Evolutionary conservation across 306 rosid genomes (phyloP).

Genomic region (Prunus mongolica): DNA sequence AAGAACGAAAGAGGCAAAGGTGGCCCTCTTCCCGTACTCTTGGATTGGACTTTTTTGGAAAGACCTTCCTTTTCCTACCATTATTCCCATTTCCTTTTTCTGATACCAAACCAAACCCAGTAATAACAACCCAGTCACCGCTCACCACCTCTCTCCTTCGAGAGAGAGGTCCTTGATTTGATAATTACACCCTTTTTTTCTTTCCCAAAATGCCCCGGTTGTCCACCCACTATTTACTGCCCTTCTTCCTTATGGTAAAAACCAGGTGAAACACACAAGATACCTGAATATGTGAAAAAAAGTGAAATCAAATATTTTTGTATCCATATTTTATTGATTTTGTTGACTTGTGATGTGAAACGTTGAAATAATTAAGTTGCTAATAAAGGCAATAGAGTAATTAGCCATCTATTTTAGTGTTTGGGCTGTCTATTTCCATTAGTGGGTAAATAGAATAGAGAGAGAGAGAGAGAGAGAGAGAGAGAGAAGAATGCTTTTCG

Average conservation of each 20-base stretch:
- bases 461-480: slow-evolving; percentile 14
- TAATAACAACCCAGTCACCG: slow-evolving; percentile 1
- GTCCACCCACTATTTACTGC: neutral
- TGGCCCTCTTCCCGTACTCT: slow-evolving; percentile 93
- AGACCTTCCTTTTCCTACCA: slow-evolving; percentile 52
- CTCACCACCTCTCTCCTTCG: neutral
- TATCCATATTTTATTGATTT: too few relatives aligned
- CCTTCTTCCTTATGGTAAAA: slow-evolving; percentile 32
- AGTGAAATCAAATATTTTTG: neutral
- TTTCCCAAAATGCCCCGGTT: slow-evolving; percentile 36
- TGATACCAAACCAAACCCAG: slow-evolving; percentile 31
- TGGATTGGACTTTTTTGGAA: slow-evolving; percentile 90
- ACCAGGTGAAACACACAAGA: slow-evolving; percentile 19
- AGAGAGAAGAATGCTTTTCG: slow-evolving; percentile 63
- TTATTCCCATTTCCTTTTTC: slow-evolving; percentile 59
- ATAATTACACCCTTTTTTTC: neutral
- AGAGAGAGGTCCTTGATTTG: neutral
- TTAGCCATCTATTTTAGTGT: slow-evolving; percentile 39
- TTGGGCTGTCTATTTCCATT: slow-evolving; percentile 69
- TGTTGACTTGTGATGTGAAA: slow-evolving; percentile 30
- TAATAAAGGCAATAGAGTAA: slow-evolving; percentile 46
- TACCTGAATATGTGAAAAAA: neutral
- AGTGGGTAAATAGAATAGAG: slow-evolving; percentile 32
- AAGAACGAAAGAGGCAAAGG: slow-evolving; percentile 67
- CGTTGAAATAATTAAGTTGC: slow-evolving; percentile 30